Evolutionary conservation across 345 rosid genomes (phyloP).

Genomic region (Rhizophora apiculata): DNA sequence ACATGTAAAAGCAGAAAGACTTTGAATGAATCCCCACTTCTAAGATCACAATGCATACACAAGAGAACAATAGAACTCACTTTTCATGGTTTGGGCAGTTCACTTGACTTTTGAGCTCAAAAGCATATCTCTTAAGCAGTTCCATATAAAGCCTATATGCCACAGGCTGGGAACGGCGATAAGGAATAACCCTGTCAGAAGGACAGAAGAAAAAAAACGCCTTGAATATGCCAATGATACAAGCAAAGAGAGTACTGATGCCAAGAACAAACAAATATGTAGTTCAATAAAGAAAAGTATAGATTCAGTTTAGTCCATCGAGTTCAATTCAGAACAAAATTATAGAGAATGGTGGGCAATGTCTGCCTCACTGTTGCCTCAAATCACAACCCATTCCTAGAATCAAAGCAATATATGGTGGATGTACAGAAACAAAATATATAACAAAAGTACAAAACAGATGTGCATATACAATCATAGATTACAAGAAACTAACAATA

Average conservation of each 20-base stretch:
- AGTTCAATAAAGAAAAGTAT: too few species aligned
- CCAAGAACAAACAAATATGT: not conserved
- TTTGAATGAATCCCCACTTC: not conserved
- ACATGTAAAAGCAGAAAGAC: not conserved
- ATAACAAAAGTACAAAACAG: too few species aligned
- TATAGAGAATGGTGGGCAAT: not conserved
- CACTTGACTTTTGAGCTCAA: slow-evolving; percentile 48
- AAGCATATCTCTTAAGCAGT: slow-evolving; percentile 73
- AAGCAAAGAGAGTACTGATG: not conserved
- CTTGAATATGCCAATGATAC: not conserved
- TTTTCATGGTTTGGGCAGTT: slow-evolving; percentile 45
- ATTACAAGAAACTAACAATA: not conserved
- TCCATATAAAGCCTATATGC: slow-evolving; percentile 93
- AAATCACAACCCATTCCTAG: too few species aligned
- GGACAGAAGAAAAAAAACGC: not conserved
- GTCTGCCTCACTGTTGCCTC: not conserved
- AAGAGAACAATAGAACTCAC: slow-evolving; percentile 35
- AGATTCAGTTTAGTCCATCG: not conserved
- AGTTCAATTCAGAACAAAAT: not conserved
- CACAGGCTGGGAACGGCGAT: slow-evolving; percentile 56
- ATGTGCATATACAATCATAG: not conserved
- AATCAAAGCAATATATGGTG: too few species aligned
- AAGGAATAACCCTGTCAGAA: slow-evolving; percentile 67
- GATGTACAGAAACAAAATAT: too few species aligned
- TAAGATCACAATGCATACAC: not conserved